Conservation (phyloP, 169 alveolate species). For the Pseudocohnilembus persalinus region DNA sequence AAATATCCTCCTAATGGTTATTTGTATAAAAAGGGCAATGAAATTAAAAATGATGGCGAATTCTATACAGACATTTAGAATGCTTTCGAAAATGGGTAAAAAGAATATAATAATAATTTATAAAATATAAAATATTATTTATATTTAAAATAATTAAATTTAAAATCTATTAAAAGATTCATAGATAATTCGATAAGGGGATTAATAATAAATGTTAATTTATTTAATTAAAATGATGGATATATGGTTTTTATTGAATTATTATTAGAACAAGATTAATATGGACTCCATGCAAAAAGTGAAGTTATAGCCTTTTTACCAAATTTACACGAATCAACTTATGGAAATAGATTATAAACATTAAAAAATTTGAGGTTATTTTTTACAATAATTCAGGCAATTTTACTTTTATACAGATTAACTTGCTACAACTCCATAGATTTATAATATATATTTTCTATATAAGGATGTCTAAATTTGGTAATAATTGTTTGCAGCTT, state of each 20-base stretch:
- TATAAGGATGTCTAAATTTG: not conserved
- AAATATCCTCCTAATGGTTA: not conserved
- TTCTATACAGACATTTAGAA: not conserved
- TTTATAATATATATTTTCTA: not conserved
- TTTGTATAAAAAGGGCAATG: not conserved
- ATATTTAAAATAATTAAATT: too few species aligned
- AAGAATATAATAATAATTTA: too few species aligned
- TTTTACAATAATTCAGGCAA: not conserved
- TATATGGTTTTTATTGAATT: not conserved
- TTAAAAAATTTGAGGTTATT: not conserved
- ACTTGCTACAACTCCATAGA: not conserved
- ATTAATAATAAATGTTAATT: too few species aligned
- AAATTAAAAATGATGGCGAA: not conserved
- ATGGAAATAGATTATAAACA: not conserved
- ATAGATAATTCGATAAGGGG: not conserved
- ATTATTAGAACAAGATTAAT: not conserved
- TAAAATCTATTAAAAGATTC: too few species aligned
- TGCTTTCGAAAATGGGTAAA: not conserved
- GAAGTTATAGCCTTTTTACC: not conserved
- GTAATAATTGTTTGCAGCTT: not conserved
- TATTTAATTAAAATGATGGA: not conserved
- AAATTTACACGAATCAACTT: not conserved
- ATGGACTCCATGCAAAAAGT: not conserved
- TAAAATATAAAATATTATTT: too few species aligned
- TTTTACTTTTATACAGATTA: not conserved